Conservation (phyloP, 2,329 filamentous ascomycete species). For the Podosphaera leucotricha region DNA sequence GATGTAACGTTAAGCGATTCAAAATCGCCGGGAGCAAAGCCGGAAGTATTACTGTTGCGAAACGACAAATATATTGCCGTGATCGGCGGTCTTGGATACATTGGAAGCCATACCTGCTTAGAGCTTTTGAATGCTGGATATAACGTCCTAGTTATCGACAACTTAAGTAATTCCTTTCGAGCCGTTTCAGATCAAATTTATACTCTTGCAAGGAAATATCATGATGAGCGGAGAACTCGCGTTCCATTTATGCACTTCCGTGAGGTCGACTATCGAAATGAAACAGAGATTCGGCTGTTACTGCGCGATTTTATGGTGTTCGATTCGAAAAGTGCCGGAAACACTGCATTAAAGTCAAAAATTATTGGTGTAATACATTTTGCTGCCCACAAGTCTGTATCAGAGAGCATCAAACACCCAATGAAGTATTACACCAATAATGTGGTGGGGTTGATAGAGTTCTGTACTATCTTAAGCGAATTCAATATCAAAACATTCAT, state of each 20-base stretch:
- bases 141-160: constrained; percentile 20
- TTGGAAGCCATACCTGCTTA: constrained; percentile 25
- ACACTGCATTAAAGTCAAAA: constrained; percentile 9
- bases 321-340: background rate
- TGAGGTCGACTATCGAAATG: constrained; percentile 13
- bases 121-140: constrained; percentile 24
- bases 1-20: background rate
- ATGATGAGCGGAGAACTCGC: constrained; percentile 3
- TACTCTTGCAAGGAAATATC: constrained; percentile 6
- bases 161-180: constrained; percentile 17
- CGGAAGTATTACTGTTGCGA: background rate
- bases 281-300: constrained; percentile 1
- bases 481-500: constrained; percentile 41
- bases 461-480: constrained; percentile 30
- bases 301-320: constrained; percentile 2
- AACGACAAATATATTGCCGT: constrained; percentile 11
- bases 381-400: constrained; percentile 32
- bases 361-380: constrained; percentile 46
- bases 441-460: constrained; percentile 35
- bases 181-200: constrained; percentile 8
- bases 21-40: background rate
- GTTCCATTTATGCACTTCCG: constrained; percentile 10
- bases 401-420: constrained; percentile 34
- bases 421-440: constrained; percentile 46
- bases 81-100: constrained; percentile 23